These are phyloP conservation scores for Camptophora hylomeconis DNA, from an alignment of 2,329 filamentous ascomycete genomes.

Conservation along the genomic window DNA sequence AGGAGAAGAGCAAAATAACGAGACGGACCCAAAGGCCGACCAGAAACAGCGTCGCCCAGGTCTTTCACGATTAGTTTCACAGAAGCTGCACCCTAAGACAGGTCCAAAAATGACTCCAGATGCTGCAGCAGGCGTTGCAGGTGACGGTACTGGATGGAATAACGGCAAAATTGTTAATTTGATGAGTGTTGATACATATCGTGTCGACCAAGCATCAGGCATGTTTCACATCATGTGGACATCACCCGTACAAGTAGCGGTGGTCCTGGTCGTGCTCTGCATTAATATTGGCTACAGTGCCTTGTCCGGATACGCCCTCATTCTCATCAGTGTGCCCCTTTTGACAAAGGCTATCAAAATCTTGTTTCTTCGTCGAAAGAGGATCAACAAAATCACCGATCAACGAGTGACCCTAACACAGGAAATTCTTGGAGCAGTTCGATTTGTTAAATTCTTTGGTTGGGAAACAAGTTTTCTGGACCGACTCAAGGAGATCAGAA, in stretches of 20 bases:
- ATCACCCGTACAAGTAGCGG: constrained; percentile 60
- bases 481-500: constrained; percentile 60
- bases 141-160: constrained; percentile 72
- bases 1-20: constrained; percentile 36
- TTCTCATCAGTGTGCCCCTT: constrained; percentile 65
- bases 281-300: constrained; percentile 86
- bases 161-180: constrained; percentile 86
- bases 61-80: constrained; percentile 20
- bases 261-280: constrained; percentile 68
- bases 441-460: constrained; percentile 93
- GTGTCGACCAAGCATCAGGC: constrained; percentile 75
- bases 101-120: constrained; percentile 27
- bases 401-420: constrained; percentile 83
- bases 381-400: constrained; percentile 88
- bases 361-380: constrained; percentile 60
- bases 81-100: constrained; percentile 25
- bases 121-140: constrained; percentile 38
- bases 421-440: constrained; percentile 78
- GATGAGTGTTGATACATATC: constrained; percentile 92
- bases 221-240: constrained; percentile 91
- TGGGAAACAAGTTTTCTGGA: constrained; percentile 84
- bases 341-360: constrained; percentile 65
- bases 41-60: constrained; percentile 23
- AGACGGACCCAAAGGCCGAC: constrained; percentile 31
- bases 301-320: constrained; percentile 71